phyloP scores from a whole-genome alignment of 306 rosid species.

The Vigna reflexopilosa region DNA sequence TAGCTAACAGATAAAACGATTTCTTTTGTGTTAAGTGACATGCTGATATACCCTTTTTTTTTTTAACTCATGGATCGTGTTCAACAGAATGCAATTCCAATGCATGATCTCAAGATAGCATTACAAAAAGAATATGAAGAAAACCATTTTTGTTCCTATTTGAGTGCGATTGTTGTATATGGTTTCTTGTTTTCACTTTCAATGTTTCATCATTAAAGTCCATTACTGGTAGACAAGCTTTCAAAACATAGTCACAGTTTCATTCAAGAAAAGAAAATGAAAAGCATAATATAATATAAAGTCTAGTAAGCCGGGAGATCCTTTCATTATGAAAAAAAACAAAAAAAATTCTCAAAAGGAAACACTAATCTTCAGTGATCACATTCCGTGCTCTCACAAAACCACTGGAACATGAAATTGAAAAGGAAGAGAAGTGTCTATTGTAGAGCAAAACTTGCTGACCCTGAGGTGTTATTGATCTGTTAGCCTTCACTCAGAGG shows the following conservation, averaged over 20 bases:
- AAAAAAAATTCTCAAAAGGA: conserved; percentile 32
- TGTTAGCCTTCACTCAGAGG: conserved; percentile 20
- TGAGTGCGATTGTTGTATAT: too few species aligned
- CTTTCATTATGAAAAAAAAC: conserved; percentile 35
- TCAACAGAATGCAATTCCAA: conserved; percentile 53
- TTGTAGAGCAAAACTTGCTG: conserved; percentile 39
- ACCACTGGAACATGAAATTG: conserved; percentile 47
- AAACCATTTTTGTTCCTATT: background rate
- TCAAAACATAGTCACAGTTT: background rate
- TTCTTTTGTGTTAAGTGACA: conserved; percentile 35
- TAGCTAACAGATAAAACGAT: conserved; percentile 11
- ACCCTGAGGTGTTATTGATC: conserved; percentile 2
- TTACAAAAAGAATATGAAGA: conserved; percentile 22
- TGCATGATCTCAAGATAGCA: conserved; percentile 30
- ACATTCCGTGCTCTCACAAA: conserved; percentile 55
- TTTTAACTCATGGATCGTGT: conserved; percentile 52
- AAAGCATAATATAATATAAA: background rate
- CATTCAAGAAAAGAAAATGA: background rate
- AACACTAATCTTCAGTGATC: conserved; percentile 41
- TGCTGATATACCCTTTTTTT: conserved; percentile 31
- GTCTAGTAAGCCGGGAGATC: conserved; percentile 15
- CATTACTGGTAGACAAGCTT: background rate
- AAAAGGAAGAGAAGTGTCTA: background rate
- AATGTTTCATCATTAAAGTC: background rate
- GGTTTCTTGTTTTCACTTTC: conserved; percentile 22